Evolutionary conservation across 345 rosid species (phyloP), one percentile per base, ranked within the genome.

Genomic region (Lepidium aucheri): DNA sequence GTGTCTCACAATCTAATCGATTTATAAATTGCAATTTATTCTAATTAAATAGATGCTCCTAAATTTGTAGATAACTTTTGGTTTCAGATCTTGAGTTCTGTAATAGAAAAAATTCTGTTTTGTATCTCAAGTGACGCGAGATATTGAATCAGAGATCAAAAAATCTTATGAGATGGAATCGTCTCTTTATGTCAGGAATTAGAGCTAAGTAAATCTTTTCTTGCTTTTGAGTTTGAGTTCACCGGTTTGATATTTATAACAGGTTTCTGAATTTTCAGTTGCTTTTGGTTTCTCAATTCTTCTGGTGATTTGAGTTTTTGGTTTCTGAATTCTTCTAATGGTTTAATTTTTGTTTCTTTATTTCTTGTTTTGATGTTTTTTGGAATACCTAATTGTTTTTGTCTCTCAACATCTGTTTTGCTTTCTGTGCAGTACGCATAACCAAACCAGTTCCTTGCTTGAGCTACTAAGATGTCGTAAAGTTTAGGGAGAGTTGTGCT

Each of bases 401-500:
- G 14, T 49, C 26, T 18, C 28, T 35, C 17, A 38, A 47, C 28
- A 18, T 42, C 15, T 24, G 16, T 58, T 61, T 69, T 39, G 22
- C 28, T 53, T 70, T 30, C 20, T 32, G 60, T 80, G 77, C 77
- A 94, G 99, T 94, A 94, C 64, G 99, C 97, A 30, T 96, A 94
- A 77, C 89, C 71, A 90, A 85, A 77, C 99, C 99, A 24, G 99
- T 94, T 62, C 87, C 92, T 36, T 90, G 99, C 76, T 70, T 90
- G 82, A 90, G 95, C 49, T 86, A 82, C 77, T 67, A 86, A 13
- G 87, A 88, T 74, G 99, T 97, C 16, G 80, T 80, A 54, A 73
- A 44, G 47, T 73, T 88, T 43, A 88, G 96, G 69, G 96, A 86
- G 69, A 78, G 76, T 54, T 78, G 77, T 32, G 85, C 97, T 65